Percentiles rank a stretch among this genome's conserved stretches.
phyloP scores from a whole-genome alignment of 1,139 yeast genomes.

The Magnusiomyces suaveolens region DNA sequence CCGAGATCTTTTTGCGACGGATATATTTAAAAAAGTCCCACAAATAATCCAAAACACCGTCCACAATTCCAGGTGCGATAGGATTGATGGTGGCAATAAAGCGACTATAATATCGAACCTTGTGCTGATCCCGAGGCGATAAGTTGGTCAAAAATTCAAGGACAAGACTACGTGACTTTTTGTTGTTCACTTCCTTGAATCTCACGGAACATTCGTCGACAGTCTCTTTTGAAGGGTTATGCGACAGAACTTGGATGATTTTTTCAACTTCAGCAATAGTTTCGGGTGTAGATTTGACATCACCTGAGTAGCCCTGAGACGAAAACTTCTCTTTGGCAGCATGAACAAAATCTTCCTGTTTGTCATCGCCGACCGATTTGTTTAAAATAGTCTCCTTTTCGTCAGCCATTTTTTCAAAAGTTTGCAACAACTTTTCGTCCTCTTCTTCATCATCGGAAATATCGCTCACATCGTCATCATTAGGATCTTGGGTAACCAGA shows the following conservation, averaged over 20 bases:
- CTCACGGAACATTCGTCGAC: constrained; percentile 49
- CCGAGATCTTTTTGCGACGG: constrained; percentile 19
- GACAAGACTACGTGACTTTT: constrained; percentile 60
- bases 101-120: constrained; percentile 45
- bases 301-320: constrained; percentile 11
- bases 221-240: constrained; percentile 35
- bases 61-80: constrained; percentile 44
- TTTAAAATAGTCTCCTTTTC: constrained; percentile 8
- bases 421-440: constrained; percentile 10
- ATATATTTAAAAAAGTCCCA: constrained; percentile 34
- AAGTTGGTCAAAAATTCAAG: constrained; percentile 42
- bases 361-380: constrained; percentile 7
- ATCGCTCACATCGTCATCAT: constrained; percentile 10
- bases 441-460: constrained; percentile 10
- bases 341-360: constrained; percentile 12
- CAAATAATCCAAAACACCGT: constrained; percentile 46
- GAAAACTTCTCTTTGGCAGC: constrained; percentile 12
- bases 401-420: constrained; percentile 9
- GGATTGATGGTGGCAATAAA: constrained; percentile 54
- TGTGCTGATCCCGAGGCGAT: constrained; percentile 24
- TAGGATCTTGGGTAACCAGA: constrained; percentile 9
- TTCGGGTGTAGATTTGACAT: constrained; percentile 13
- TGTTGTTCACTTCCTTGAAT: constrained; percentile 58
- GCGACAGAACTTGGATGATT: constrained; percentile 21
- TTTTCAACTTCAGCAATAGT: constrained; percentile 18